Evolutionary conservation across 768 basidiomycete genomes (phyloP).

Genomic region (Boletus subparvulus): DNA sequence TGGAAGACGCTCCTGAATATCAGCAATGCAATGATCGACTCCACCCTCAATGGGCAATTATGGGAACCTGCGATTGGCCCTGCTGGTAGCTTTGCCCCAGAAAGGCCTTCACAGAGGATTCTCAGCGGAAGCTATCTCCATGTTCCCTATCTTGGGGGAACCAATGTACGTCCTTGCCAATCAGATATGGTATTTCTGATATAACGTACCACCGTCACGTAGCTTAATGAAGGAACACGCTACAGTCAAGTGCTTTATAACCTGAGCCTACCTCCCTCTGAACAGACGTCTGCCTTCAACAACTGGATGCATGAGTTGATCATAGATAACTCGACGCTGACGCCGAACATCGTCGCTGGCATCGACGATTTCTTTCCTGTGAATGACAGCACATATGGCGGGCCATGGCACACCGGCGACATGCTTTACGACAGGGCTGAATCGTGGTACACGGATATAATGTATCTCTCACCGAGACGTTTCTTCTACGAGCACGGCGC

Average conservation of each 20-base stretch:
- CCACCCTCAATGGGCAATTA: constrained; percentile 50
- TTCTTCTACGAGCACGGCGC: constrained; percentile 52
- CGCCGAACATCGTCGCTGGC: constrained; percentile 35
- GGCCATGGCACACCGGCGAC: constrained; percentile 58
- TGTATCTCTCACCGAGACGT: constrained; percentile 53
- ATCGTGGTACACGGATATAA: constrained; percentile 58
- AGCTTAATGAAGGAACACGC: constrained; percentile 18
- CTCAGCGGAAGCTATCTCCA: constrained; percentile 49
- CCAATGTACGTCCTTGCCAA: constrained; percentile 40
- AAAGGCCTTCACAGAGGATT: constrained; percentile 46
- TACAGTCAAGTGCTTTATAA: constrained; percentile 29
- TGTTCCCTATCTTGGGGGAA: constrained; percentile 55
- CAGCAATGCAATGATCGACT: constrained; percentile 44
- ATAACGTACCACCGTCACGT: no score
- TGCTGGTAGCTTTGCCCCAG: constrained; percentile 46
- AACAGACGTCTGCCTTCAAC: constrained; percentile 46
- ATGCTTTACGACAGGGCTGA: constrained; percentile 55
- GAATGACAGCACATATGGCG: constrained; percentile 47
- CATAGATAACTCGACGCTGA: constrained; percentile 45
- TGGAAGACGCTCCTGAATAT: constrained; percentile 48
- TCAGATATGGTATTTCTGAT: not conserved
- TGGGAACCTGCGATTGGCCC: constrained; percentile 60
- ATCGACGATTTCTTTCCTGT: constrained; percentile 46
- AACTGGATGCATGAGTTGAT: constrained; percentile 47
- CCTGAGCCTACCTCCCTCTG: constrained; percentile 38